phyloP scores from a whole-genome alignment of 2,329 filamentous ascomycete species.

The Helotiales sp. region DNA sequence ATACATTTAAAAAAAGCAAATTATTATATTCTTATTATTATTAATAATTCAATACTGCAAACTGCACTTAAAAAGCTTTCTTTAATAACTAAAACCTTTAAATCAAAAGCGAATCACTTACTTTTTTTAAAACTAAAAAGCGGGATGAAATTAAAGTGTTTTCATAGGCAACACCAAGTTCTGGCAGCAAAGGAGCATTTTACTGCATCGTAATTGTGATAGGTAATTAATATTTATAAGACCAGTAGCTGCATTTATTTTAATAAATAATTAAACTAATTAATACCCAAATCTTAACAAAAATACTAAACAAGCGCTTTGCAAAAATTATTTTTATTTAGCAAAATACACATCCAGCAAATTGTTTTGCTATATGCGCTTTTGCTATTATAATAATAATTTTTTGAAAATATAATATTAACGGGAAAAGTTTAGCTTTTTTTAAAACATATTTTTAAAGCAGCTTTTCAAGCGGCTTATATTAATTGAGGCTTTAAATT shows the following conservation, averaged over 20 bases:
- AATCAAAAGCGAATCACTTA: constrained; percentile 7
- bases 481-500: constrained; percentile 20
- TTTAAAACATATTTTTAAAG: constrained; percentile 12
- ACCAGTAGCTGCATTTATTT: constrained; percentile 8
- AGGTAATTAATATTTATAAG: constrained; percentile 20
- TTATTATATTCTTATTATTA: constrained; percentile 24
- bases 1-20: constrained; percentile 19
- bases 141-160: constrained; percentile 7
- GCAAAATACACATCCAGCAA: constrained; percentile 19
- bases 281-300: constrained; percentile 15
- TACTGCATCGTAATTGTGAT: constrained; percentile 10
- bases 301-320: constrained; percentile 17
- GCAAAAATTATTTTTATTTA: constrained; percentile 21
- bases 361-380: constrained; percentile 23
- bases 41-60: constrained; percentile 23
- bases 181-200: constrained; percentile 19
- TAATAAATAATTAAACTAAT: constrained; percentile 10
- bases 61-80: constrained; percentile 17
- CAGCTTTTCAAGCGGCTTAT: constrained; percentile 16
- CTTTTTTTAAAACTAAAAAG: constrained; percentile 15
- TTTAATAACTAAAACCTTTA: constrained; percentile 17
- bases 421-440: constrained; percentile 13
- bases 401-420: constrained; percentile 5
- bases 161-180: constrained; percentile 22
- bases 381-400: constrained; percentile 21